Evolutionary conservation across 2,329 filamentous ascomycete genomes (phyloP).

Genomic region (Rachicladosporium sp.): DNA sequence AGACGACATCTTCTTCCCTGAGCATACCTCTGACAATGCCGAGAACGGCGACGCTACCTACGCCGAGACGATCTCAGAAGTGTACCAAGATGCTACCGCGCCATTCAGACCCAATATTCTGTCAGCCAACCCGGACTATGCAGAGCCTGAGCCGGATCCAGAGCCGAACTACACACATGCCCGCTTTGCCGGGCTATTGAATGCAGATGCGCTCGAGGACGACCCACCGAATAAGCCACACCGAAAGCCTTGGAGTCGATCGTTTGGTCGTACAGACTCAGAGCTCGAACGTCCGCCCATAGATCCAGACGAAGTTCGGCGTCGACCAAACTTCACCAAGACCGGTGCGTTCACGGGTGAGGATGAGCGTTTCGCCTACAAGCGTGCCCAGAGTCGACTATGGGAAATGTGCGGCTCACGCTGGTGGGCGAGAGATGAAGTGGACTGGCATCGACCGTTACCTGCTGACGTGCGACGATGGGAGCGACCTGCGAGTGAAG

Average conservation of each 20-base stretch:
- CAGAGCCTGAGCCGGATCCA: constrained; percentile 16
- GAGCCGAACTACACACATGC: constrained; percentile 26
- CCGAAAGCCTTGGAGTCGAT: constrained; percentile 17
- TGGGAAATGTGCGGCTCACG: constrained; percentile 68
- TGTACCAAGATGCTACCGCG: constrained; percentile 64
- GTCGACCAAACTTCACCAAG: constrained; percentile 50
- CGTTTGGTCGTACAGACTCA: constrained; percentile 19
- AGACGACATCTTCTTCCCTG: constrained; percentile 68
- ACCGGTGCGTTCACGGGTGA: constrained; percentile 62
- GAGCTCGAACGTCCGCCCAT: constrained; percentile 23
- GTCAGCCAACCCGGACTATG: constrained; percentile 39
- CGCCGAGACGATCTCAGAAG: constrained; percentile 57
- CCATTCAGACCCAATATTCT: constrained; percentile 72
- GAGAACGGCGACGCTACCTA: constrained; percentile 41
- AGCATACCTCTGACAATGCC: constrained; percentile 22
- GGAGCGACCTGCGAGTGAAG: constrained; percentile 35
- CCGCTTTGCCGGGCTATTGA: constrained; percentile 25
- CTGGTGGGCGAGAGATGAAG: constrained; percentile 55
- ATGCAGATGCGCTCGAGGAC: constrained; percentile 36
- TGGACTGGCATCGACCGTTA: constrained; percentile 58
- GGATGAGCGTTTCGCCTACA: constrained; percentile 72
- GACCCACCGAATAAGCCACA: constrained; percentile 34
- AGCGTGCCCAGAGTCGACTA: constrained; percentile 60
- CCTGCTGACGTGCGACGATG: constrained; percentile 52
- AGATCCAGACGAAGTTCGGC: constrained; percentile 20